These are phyloP conservation scores for Lichtheimia hyalospora DNA, from an alignment of 371 early-diverging fungal species.

Conservation along the genomic window DNA sequence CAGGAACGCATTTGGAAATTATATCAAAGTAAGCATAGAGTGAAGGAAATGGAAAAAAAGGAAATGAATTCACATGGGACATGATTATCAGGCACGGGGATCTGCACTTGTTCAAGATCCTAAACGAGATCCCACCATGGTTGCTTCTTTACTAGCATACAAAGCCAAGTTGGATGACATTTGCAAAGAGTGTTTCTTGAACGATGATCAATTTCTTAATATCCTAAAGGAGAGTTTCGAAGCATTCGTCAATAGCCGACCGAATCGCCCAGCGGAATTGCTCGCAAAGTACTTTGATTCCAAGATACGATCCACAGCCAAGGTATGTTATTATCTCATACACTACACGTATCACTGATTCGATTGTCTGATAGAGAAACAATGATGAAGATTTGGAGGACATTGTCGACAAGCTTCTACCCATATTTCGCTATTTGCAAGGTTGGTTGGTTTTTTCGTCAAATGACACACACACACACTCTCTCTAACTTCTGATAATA, in stretches of 20 bases:
- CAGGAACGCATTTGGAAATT: conserved; percentile 29
- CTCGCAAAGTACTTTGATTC: conserved; percentile 83
- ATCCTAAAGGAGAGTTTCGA: conserved; percentile 86
- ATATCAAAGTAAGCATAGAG: conserved; percentile 26
- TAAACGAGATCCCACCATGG: conserved; percentile 37
- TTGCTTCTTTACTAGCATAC: conserved; percentile 68
- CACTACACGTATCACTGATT: too few species aligned
- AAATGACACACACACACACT: too few species aligned
- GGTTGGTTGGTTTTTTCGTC: conserved; percentile 30
- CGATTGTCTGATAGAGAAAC: conserved; percentile 18
- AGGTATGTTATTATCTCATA: conserved; percentile 34
- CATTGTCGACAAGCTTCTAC: conserved; percentile 70
- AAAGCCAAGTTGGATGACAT: conserved; percentile 70
- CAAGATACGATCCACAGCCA: conserved; percentile 43
- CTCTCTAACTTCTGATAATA: conserved; percentile 2
- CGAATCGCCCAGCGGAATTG: conserved; percentile 87
- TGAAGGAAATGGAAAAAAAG: not conserved
- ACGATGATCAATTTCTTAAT: conserved; percentile 58
- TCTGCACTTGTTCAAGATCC: conserved; percentile 27
- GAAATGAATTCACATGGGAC: not conserved
- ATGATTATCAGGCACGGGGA: conserved; percentile 17
- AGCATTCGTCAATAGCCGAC: conserved; percentile 79
- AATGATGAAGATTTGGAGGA: conserved; percentile 68
- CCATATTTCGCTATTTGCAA: conserved; percentile 86
- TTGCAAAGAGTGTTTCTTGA: conserved; percentile 59